Base-by-base conservation (phyloP, 225 moss, liverwort and hornwort species). In the Bryoerythrophyllum caledonicum region DNA sequence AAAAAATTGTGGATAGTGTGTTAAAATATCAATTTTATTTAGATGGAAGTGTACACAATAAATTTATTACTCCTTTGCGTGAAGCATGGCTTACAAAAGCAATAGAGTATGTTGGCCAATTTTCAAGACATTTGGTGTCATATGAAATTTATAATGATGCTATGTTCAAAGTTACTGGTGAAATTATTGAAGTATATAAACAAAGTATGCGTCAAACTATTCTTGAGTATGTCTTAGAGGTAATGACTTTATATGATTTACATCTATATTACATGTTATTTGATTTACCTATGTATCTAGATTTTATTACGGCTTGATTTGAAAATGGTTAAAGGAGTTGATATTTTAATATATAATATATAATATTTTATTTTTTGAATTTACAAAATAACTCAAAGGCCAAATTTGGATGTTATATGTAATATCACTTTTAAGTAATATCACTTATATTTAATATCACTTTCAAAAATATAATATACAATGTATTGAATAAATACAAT, bases 171-270 rank as follows among this genome's bases (percentile, higher is more conserved):
- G 83, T 88, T 71, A 89, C 86, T 0, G n/a, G 40, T 61, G 94
- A 96, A 79, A 73, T 96, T 5, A 91, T 94, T 49, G 62, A 83
- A 62, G 84, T 91, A 1, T 96, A 94, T 61, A 81, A 91, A 21
- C 69, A 85, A 65, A 90, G 90, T 80, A 93, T 96, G 96, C 76
- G 94, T 4, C 83, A 90, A 79, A 81, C 91, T 21, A 92, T 96
- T 74, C 74, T 91, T 35, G 84, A 94, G 62, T 96, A 96, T 20
- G 57, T 94, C 54, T 19, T 94, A 26, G 74, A 88, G 96, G 96
- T 82, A 54, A 56, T 26, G 38, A 2, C 11, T 41, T 5, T 4
- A 63, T 28, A 2, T 41, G 0, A 52, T 7, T n/a, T 4, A 4
- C 41, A 70, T 0, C 0, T 3, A 4, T 0, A 9, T n/a, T 15